Base-by-base conservation (phyloP, 2,329 filamentous ascomycete genomes). In the Penicillium psychrosexuale region DNA sequence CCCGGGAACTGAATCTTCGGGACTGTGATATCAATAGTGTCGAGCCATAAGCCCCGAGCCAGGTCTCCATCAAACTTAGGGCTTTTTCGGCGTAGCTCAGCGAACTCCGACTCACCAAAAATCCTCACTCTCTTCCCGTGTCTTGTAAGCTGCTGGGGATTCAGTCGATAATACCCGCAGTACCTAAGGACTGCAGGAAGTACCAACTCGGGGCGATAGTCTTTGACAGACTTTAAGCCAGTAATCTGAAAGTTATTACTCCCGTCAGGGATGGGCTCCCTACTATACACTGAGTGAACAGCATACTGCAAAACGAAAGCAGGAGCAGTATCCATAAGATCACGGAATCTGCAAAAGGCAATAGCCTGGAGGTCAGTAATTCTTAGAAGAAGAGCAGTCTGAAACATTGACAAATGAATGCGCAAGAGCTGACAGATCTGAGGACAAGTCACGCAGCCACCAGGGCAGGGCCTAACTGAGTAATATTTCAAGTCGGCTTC, bases 331-430 rank as follows among this genome's bases (percentile, higher is more conserved):
- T 61, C 51, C 43, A 61, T 24, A 4, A 56, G 36, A 12, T 19
- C 19, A 17, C 40, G 17, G 45, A 61, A 57, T 30, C 44, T 48
- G 11, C 38, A 7, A 28, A 55, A 51, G 2, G 54, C 50, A 6
- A 57, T 11, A 17, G 49, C 51, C 27, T 59, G 48, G 3, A 62
- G 60, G 3, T 44, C 42, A 15, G 50, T 38, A 40, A 62, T 59
- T 24, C 53, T 45, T 22, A 61, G 40, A 37, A 51, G 49, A 8
- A 56, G 51, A 8, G 48, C 56, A 17, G 49, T 47, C n/a, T 45
- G 52, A 5, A 62, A 59, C 30, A 62, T 43, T 6, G 47, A 37
- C 12, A 57, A 22, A 46, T 62, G 60, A 22, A 55, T 30, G 17
- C 22, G 37, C 24, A 62, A 49, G 1, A 59, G 36, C n/a, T 42